Evolutionary conservation across 2,329 filamentous ascomycete species (phyloP), one percentile per base, ranked within the genome.

Genomic region (Fusarium coicis): DNA sequence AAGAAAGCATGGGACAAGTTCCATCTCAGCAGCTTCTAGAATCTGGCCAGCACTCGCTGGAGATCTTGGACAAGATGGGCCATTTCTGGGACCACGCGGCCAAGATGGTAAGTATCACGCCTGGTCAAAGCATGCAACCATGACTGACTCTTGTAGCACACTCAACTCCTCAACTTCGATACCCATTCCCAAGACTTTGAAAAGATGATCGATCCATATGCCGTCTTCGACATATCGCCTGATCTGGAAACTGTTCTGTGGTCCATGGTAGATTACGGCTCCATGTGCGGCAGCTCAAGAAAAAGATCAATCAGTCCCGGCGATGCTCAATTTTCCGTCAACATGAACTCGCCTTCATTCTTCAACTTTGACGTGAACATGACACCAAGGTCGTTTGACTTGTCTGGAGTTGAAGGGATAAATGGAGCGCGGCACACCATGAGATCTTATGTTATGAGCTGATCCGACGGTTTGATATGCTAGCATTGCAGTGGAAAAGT

Each of bases 61-160:
- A 50, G 1, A 64, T 68, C 5, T 15, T 73, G 1, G 49, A 59
- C 10, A 50, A 63, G 0, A 68, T 71, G 70, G 60, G 64, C 2
- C 12, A 40, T 1, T 54, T 56, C 34, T 73, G 70, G 67, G 44
- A 60, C 7, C 70, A 73, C 39, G 70, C 70, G 1, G n/a, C 63
- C 10, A 73, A 68, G 28, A 71, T 68, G 67, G 70, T 65, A 54
- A 36, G 37, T 53, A 0, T 10, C 0, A n/a, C 9, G 9, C 10
- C n/a, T n/a, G n/a, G n/a, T 7, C 11, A 7, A 14, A 10, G 2
- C 3, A 14, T 16, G 3, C 0, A 18, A 7, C 0, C 5, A 30
- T 9, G 9, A 15, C 42, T 28, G 21, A 46, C 10, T 7, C 8
- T 34, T 9, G 18, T 14, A 39, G 55, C 55, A 58, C 15, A 37